Evolutionary conservation across 805 yeast species (phyloP).

Genomic region (Zygosaccharomyces lentus): DNA sequence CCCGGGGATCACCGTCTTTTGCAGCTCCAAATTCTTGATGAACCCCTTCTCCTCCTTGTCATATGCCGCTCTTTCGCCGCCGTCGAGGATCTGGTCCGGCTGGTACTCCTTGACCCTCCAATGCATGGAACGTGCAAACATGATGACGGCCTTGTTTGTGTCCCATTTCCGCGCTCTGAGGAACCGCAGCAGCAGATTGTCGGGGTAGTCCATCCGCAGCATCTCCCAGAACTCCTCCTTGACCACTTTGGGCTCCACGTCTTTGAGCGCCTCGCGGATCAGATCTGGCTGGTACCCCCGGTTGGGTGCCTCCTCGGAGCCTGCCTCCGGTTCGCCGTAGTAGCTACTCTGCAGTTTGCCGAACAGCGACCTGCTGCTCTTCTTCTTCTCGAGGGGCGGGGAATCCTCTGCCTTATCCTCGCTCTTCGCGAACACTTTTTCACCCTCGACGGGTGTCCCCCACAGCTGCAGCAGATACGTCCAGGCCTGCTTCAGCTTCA

Average conservation of each 20-base stretch:
- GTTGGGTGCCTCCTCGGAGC: constrained; percentile 11
- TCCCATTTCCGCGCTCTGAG: constrained; percentile 86
- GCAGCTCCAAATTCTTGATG: constrained; percentile 43
- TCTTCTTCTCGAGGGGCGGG: constrained; percentile 11
- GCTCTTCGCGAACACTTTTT: constrained; percentile 18
- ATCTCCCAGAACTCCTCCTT: constrained; percentile 53
- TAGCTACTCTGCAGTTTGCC: constrained; percentile 18
- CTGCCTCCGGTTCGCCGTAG: constrained; percentile 6
- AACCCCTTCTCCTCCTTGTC: constrained; percentile 43
- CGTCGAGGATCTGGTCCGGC: constrained; percentile 56
- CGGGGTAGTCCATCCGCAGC: constrained; percentile 76
- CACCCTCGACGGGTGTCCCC: constrained; percentile 44
- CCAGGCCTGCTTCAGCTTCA: constrained; percentile 66
- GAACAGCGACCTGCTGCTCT: constrained; percentile 29
- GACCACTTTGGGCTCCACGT: constrained; percentile 48
- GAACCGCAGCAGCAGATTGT: constrained; percentile 69
- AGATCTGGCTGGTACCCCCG: constrained; percentile 33
- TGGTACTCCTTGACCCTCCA: constrained; percentile 68
- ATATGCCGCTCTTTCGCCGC: constrained; percentile 66
- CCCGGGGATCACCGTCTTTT: constrained; percentile 74
- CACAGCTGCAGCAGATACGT: constrained; percentile 55
- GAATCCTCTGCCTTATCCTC: neutral
- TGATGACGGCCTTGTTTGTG: constrained; percentile 57
- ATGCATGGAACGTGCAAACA: constrained; percentile 66
- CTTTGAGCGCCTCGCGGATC: constrained; percentile 48